These are phyloP conservation scores for Colletotrichum cuscutae DNA, from an alignment of 2,329 filamentous ascomycete genomes.

Conservation along the genomic window DNA sequence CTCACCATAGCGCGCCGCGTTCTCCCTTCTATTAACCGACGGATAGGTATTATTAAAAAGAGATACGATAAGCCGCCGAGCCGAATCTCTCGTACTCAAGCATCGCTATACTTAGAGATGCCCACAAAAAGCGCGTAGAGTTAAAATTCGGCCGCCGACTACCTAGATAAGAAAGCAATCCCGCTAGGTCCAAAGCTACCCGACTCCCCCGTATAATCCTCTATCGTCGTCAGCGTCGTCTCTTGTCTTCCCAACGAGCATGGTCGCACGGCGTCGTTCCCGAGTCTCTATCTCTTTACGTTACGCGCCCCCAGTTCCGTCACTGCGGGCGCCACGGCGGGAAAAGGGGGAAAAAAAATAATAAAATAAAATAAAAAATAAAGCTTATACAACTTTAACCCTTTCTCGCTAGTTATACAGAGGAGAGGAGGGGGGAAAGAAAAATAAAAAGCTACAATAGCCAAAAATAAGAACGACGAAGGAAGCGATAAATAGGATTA, in stretches of 20 bases:
- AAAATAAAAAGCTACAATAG: not conserved
- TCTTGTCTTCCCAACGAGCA: not conserved
- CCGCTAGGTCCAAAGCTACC: not conserved
- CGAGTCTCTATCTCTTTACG: slow-evolving; percentile 14
- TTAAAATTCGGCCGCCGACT: not conserved
- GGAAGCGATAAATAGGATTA: not conserved
- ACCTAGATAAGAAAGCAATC: not conserved
- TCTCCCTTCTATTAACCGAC: not conserved
- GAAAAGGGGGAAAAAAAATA: not conserved
- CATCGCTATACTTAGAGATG: not conserved
- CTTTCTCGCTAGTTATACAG: not conserved
- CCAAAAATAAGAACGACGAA: not conserved
- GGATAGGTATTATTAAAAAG: not conserved
- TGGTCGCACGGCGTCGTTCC: slow-evolving; percentile 22
- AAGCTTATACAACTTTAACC: slow-evolving; percentile 4
- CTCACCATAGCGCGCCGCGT: not conserved
- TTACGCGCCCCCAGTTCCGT: slow-evolving; percentile 4
- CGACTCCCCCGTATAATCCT: not conserved
- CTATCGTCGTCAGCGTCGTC: not conserved
- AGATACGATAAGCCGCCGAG: not conserved
- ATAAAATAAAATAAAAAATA: not conserved
- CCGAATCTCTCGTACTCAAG: not conserved
- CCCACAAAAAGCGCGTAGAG: not conserved
- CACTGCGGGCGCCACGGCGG: not conserved
- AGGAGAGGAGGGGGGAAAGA: too few species aligned